Conservation (phyloP, 352 stramenopile genomes). For the Globisporangium barbulae region DNA sequence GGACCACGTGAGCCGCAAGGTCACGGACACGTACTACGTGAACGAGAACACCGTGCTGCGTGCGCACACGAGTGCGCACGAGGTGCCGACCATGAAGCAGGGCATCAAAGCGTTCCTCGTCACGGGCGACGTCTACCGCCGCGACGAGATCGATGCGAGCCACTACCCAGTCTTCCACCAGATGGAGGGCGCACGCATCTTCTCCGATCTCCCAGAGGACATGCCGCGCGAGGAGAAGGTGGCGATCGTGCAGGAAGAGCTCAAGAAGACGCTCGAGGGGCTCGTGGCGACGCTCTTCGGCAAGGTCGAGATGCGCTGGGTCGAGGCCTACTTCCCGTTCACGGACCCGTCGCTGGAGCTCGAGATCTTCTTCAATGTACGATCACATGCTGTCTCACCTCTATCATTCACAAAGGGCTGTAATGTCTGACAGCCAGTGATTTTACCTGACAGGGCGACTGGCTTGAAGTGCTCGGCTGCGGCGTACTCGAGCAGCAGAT, state of each 20-base stretch:
- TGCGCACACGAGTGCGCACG: slow-evolving; percentile 92
- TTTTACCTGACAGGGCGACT: slow-evolving; percentile 76
- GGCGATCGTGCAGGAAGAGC: slow-evolving; percentile 86
- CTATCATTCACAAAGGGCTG: too few relatives aligned
- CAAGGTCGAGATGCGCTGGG: slow-evolving; percentile 96
- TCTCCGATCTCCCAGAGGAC: slow-evolving; percentile 68
- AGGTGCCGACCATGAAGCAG: slow-evolving; percentile 89
- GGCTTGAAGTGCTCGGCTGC: slow-evolving; percentile 98
- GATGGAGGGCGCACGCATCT: slow-evolving; percentile 98
- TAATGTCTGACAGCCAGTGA: background rate
- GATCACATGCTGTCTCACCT: background rate
- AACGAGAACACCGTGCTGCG: slow-evolving; percentile 78
- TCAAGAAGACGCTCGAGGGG: slow-evolving; percentile 95
- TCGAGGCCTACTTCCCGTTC: slow-evolving; percentile 99
- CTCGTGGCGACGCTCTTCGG: slow-evolving; percentile 92
- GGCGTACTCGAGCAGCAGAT: slow-evolving; percentile 97
- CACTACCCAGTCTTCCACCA: slow-evolving; percentile 99
- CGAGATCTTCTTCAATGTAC: slow-evolving; percentile 96
- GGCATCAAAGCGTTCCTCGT: slow-evolving; percentile 91
- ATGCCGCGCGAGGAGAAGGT: slow-evolving; percentile 72
- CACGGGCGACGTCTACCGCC: slow-evolving; percentile 95
- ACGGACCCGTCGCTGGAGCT: slow-evolving; percentile 98
- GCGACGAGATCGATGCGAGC: slow-evolving; percentile 98
- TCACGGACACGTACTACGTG: slow-evolving; percentile 91
- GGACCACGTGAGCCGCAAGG: slow-evolving; percentile 85